Evolutionary conservation across 495 filamentous ascomycete genomes (phyloP).

Genomic region (Annulohypoxylon nitens): DNA sequence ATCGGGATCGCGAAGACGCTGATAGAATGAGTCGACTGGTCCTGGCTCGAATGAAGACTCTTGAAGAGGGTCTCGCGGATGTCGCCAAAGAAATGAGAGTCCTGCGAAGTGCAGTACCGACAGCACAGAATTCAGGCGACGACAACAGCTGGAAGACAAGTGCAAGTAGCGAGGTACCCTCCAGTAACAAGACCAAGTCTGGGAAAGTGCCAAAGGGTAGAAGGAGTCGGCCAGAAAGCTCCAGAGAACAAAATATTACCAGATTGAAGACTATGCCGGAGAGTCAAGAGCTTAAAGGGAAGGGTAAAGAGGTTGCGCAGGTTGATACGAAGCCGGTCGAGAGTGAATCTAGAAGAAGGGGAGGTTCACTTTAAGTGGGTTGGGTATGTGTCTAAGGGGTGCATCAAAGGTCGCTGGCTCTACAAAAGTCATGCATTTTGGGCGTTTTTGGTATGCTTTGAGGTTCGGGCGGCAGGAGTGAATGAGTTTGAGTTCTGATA

Average conservation of each 20-base stretch:
- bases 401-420: not conserved
- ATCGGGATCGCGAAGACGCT: slow-evolving; percentile 68
- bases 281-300: slow-evolving; percentile 45
- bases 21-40: slow-evolving; percentile 81
- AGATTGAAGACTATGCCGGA: slow-evolving; percentile 8
- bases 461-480: slow-evolving; percentile 12
- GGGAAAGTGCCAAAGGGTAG: slow-evolving; percentile 27
- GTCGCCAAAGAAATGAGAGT: slow-evolving; percentile 87
- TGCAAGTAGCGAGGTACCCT: slow-evolving; percentile 35
- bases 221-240: slow-evolving; percentile 38
- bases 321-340: slow-evolving; percentile 32
- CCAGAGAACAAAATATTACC: slow-evolving; percentile 34
- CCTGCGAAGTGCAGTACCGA: slow-evolving; percentile 59
- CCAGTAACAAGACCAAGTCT: slow-evolving; percentile 36
- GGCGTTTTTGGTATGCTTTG: slow-evolving; percentile 35
- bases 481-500: slow-evolving; percentile 9
- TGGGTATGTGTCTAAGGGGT: not conserved
- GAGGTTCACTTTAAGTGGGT: slow-evolving; percentile 51
- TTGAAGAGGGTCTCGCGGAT: slow-evolving; percentile 88
- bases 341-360: slow-evolving; percentile 36
- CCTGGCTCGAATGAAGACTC: slow-evolving; percentile 89
- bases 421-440: slow-evolving; percentile 31
- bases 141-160: slow-evolving; percentile 48
- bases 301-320: slow-evolving; percentile 46
- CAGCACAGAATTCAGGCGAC: slow-evolving; percentile 59